Base-by-base conservation (phyloP, 78 protist species). In the Dictyostelium purpureum region DNA sequence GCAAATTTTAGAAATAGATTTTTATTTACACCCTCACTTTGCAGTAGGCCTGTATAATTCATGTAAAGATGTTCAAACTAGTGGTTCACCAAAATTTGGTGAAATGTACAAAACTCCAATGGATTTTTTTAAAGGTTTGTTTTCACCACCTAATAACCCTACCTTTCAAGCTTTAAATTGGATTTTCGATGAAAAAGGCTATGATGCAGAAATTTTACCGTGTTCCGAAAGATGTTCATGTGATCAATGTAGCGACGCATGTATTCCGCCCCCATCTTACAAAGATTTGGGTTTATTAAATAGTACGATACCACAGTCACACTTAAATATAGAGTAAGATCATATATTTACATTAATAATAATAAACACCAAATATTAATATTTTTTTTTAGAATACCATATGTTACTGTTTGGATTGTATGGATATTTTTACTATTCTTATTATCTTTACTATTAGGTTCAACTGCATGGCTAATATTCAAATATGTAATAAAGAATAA, bases 11-110 rank as follows among this genome's bases (percentile, higher is more conserved):
- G 16, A 12, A 2, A 21, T 38, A 18, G 47, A 21, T 24, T 88
- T 61, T 38, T 12, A 56, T 16, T 6, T 88, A 7, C 63, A 88
- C n/a, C 82, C 63, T 35, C 24, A 16, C 28, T 79, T 52, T 31
- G 94, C 77, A 0, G 38, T 28, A 24, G 94, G 94, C 2, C 12
- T 88, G 3, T 88, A 57, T 73, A 73, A 88, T 38, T 33, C 57
- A 6, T 88, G 94, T 47, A 31, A 77, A 38, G 88, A 76, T 45
- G 51, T 88, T 16, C 16, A 12, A 6, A 38, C 82, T 4, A 52
- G 33, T 31, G 92, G 92, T n/a, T 7, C 59, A 10, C 59, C 16
- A 35, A 71, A 81, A 28, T 42, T 85, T 35, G 79, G 40, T 9
- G 26, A 21, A 11, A 28, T 45, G 56, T 85, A 49, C 43, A 38